Base-by-base conservation (phyloP, 257 asterid species). In the Ocimum tenuiflorum region DNA sequence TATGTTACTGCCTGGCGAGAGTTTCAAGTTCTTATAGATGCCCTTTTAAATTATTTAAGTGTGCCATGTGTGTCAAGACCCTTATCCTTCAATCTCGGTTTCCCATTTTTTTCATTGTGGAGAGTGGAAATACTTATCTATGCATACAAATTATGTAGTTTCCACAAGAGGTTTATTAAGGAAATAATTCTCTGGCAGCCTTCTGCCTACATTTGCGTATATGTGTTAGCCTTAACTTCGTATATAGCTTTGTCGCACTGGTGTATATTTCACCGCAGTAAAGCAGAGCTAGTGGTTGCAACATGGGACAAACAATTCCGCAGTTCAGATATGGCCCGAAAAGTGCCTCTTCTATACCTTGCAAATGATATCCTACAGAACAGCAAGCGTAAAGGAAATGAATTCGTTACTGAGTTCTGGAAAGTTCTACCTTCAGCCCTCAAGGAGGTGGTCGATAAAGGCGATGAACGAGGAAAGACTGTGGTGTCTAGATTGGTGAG, bases 351-450 rank as follows among this genome's bases (percentile, higher is more conserved):
- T 73, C 78, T 92, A 55, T 86, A 89, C 78, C 96, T 92, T 56
- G 96, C 96, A 10, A 90, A 92, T 82, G 99, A 89, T 70, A 89
- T 92, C 77, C 73, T 92, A 55, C 96, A 92, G 74, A 92, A 92
- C 67, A 92, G 97, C 81, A 89, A 83, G 78, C 94, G 97, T 59
- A 87, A 86, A 61, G 99, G 99, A 73, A 85, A 85, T 74, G 96
- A 92, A 77, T 92, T 92, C 22, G 97, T 87, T 39, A 80, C 80
- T 1, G 91, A 85, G 78, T 89, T 92, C 63, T 92, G 99, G 99
- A 92, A 86, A 75, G 88, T 92, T 75, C 96, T 92, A 73, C 99
- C 99, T 62, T 66, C 84, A 48, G 97, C 97, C 35, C 82, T 92
- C 50, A 92, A 87, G 78, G 94, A 84, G 20, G 73, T 89, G 8